Conservation (phyloP, 2,329 filamentous ascomycete genomes). For the Aspergillus sclerotialis region DNA sequence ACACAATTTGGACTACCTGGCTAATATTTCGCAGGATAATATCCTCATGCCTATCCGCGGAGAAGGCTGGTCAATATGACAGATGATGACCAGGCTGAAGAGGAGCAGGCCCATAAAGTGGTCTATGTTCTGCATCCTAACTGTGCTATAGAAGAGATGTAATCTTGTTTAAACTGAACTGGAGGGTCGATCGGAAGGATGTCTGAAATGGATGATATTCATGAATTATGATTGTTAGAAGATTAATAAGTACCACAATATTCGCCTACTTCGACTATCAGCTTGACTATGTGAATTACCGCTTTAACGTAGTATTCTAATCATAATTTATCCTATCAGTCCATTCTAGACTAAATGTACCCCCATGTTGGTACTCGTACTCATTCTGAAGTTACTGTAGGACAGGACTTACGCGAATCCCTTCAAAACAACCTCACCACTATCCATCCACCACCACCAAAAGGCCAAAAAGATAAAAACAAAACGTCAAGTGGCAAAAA, state of each 20-base stretch:
- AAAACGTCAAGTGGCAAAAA: no score
- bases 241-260: neutral
- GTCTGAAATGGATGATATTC: constrained; percentile 1
- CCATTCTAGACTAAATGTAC: no score
- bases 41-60: constrained; percentile 61
- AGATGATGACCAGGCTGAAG: constrained; percentile 58
- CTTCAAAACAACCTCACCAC: no score
- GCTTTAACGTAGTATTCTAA: no score
- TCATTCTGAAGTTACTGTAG: no score
- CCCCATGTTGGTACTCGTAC: no score
- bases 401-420: no score
- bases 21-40: constrained; percentile 43
- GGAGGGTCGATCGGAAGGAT: constrained; percentile 4
- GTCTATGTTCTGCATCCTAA: constrained; percentile 93
- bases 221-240: neutral
- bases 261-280: no score
- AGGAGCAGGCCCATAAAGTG: constrained; percentile 40
- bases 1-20: no score
- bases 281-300: no score
- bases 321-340: neutral
- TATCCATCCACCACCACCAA: no score
- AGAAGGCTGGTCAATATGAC: constrained; percentile 64
- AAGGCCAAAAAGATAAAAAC: no score
- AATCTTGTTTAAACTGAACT: constrained; percentile 9
- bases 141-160: constrained; percentile 64